These are phyloP conservation scores for Backusella tarrabulga DNA, from an alignment of 192 early-diverging fungal genomes.

Conservation along the genomic window DNA sequence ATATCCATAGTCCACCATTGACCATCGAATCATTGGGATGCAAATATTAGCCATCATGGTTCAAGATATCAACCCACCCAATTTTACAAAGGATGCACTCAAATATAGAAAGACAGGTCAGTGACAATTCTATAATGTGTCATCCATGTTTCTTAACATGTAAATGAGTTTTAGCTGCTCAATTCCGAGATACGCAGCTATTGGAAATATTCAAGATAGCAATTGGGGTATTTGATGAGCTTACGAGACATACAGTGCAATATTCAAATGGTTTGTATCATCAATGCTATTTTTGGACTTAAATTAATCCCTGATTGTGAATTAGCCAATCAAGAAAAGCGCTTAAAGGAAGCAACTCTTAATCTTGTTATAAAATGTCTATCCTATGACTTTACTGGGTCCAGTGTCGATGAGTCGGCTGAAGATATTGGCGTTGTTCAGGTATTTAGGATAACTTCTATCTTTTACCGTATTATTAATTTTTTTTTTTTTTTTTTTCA, in stretches of 20 bases:
- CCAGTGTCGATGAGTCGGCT: conserved; percentile 68
- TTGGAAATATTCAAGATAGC: conserved; percentile 28
- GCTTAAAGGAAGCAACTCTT: conserved; percentile 51
- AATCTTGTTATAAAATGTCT: conserved; percentile 66
- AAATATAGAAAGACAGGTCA: conserved; percentile 68
- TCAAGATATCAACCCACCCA: conserved; percentile 68
- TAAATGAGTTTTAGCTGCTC: conserved; percentile 29
- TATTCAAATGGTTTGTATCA: conserved; percentile 41
- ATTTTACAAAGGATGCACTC: conserved; percentile 54
- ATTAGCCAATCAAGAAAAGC: conserved; percentile 32
- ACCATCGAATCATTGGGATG: conserved; percentile 65
- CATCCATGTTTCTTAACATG: background rate
- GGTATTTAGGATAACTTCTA: conserved; percentile 7
- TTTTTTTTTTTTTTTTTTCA: no score
- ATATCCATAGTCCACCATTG: conserved; percentile 44
- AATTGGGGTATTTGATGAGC: conserved; percentile 34
- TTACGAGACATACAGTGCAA: conserved; percentile 26
- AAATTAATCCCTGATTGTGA: no score
- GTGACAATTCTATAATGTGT: background rate
- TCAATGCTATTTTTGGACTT: background rate
- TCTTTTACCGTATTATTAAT: no score
- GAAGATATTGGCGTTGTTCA: conserved; percentile 70
- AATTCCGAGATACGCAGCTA: conserved; percentile 43
- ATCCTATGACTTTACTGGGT: conserved; percentile 78
- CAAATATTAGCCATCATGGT: conserved; percentile 67